Percentiles rank a stretch among this genome's conserved stretches.
Conservation (phyloP, 1,139 yeast species). For the Saccharomyces hybrid region DNA sequence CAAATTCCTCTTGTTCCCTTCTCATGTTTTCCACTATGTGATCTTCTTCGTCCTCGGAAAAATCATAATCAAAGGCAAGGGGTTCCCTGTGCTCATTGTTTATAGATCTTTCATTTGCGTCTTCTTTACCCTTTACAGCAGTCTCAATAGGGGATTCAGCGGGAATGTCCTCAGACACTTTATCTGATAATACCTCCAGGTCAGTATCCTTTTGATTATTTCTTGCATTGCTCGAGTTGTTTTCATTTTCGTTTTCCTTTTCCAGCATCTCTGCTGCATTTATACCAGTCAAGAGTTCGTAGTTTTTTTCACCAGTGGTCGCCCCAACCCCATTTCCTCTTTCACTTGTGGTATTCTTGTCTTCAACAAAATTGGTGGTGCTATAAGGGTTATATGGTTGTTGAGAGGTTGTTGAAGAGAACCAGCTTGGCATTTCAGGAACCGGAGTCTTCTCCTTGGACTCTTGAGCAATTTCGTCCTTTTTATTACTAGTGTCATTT, state of each 20-base stretch:
- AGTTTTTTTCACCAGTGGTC: background rate
- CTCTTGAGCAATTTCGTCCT: background rate
- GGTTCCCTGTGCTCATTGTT: conserved; percentile 9
- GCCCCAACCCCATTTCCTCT: background rate
- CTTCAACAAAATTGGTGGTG: conserved; percentile 16
- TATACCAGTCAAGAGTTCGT: background rate
- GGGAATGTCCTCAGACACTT: conserved; percentile 1
- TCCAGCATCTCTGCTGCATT: background rate
- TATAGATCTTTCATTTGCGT: background rate
- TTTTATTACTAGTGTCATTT: background rate
- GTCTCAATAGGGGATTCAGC: background rate
- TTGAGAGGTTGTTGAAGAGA: conserved; percentile 8
- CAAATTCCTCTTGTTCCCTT: conserved; percentile 67
- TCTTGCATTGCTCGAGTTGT: background rate
- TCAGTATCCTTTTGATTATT: conserved; percentile 10
- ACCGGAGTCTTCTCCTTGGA: background rate
- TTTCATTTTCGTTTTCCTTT: conserved; percentile 1
- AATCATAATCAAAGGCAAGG: conserved; percentile 47
- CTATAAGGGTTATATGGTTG: conserved; percentile 13
- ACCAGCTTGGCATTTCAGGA: conserved; percentile 16
- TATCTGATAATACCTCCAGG: conserved; percentile 5
- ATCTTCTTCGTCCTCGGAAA: conserved; percentile 71
- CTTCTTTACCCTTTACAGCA: background rate
- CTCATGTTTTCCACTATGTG: conserved; percentile 52
- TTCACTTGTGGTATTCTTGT: conserved; percentile 9